Base-by-base conservation (phyloP, 2,329 filamentous ascomycete species). In the Fusarium devonianum region DNA sequence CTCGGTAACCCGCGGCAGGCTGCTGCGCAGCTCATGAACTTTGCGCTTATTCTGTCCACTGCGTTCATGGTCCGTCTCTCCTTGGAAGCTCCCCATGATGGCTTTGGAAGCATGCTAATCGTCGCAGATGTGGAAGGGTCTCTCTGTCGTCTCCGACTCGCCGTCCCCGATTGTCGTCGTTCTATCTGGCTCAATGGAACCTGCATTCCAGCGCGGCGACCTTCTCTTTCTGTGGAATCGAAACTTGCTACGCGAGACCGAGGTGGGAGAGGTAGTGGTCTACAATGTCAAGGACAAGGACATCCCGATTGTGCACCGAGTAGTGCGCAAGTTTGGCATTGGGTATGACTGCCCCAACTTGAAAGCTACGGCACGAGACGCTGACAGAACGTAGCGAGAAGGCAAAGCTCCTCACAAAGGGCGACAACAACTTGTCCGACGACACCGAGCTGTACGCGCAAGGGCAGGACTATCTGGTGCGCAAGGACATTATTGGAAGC, bases 221-320 rank as follows among this genome's bases (percentile, higher is more conserved):
- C 75, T 92, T 6, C 77, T 92, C 3, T 84, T 92, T 65, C 76
- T 92, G 7, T 92, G 88, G 88, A 92, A 92, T 69, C 77, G 88
- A 48, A 84, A 86, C 62, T 45, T 84, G 5, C 34, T 78, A n/a
- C 70, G 74, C 43, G 81, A 84, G 57, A 82, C 80, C 2, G 75
- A 76, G 32, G 79, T 83, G 12, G 79, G 79, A 53, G 79, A 82
- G 60, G 69, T 85, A n/a, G 82, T 85, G 7, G 82, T 85, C 8
- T 85, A 85, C 74, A 96, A 96, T 69, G 89, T 96, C 43, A 83
- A 85, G 70, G 92, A 88, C 49, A 99, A 97, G 79, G 90, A 96
- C 61, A 97, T 99, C 58, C 94, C 94, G 21, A 99, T 99, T 73
- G 94, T 99, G 61, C 94, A 99, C 76, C 81, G 94, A 39, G 83